These are phyloP conservation scores for Tetramitus jugosus DNA, from an alignment of 208 protist species.

Conservation along the genomic window DNA sequence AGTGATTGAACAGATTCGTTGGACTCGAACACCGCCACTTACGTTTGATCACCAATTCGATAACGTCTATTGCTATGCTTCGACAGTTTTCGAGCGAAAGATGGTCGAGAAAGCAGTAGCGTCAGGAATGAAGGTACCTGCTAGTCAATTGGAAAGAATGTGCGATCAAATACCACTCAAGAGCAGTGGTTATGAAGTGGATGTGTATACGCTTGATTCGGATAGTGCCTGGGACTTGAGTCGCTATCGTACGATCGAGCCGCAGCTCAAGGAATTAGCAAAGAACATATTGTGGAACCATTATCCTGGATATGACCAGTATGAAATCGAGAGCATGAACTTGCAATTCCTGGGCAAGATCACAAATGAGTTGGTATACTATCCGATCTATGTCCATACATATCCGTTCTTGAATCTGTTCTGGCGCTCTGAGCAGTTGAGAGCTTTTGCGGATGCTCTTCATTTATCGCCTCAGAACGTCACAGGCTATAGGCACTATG, in stretches of 20 bases:
- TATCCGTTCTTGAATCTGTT: background rate
- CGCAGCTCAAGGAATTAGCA: background rate
- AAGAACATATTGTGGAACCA: background rate
- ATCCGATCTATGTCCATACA: background rate
- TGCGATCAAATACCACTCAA: background rate
- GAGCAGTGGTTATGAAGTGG: background rate
- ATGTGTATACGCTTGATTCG: background rate
- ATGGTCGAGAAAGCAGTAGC: too few relatives aligned
- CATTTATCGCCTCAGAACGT: background rate
- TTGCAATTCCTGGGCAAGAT: background rate
- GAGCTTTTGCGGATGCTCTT: background rate
- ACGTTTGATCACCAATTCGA: too few relatives aligned
- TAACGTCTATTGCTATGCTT: too few relatives aligned
- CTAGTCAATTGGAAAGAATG: too few relatives aligned
- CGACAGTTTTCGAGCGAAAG: too few relatives aligned
- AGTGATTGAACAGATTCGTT: too few relatives aligned
- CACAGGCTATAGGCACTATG: background rate
- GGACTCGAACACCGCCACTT: too few relatives aligned
- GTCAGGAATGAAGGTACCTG: too few relatives aligned
- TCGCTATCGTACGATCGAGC: background rate
- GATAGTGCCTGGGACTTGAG: background rate
- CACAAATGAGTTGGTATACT: background rate
- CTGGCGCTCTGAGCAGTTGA: background rate
- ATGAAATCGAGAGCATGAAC: too few relatives aligned
- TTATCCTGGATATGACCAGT: slow-evolving; percentile 3